Base-by-base conservation (phyloP, 1,139 yeast species). In the Protomyces macrosporus region DNA sequence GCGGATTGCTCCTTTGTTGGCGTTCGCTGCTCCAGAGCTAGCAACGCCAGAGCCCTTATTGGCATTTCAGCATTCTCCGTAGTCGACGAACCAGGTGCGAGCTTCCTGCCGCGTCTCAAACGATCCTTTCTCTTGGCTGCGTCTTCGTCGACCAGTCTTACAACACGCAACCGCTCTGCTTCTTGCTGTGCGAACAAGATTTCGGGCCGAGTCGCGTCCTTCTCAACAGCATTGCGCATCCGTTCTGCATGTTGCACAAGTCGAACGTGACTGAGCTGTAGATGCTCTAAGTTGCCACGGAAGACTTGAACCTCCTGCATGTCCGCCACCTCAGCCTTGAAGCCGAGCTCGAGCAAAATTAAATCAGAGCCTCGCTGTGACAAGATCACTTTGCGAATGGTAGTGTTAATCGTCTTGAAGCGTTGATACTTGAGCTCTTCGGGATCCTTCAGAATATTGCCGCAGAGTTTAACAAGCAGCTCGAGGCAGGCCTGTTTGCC, bases 121-220 rank as follows among this genome's bases (percentile, higher is more conserved):
- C 33, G 51, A 6, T 39, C 37, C 34, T 42, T n/a, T 16, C 62
- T 45, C 10, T 10, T 7, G 35, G 23, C 42, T 6, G 52, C 42
- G 40, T 58, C 62, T 14, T 58, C 53, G n/a, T 58, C 62, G 14
- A 58, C 52, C 36, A 39, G 45, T n/a, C 54, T 23, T 3, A 52
- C 23, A 7, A 52, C 53, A 30, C 51, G 42, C 45, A 40, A 40
- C 37, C 35, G 51, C 32, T 42, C 30, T n/a, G 62, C 55, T 35
- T 51, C 62, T 37, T 52, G 42, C 32, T 51, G 52, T 7, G 62
- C 56, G 7, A 48, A 36, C 10, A 58, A 6, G 42, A 39, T 34
- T 32, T n/a, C 42, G 10, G 56, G 62, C 16, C 36, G 51, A 16
- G 33, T n/a, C 30, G n/a, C 10, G 34, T 58, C 62, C 12, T 34